A percentile compares a stretch with the other conserved stretches of the same genome.
phyloP scores from a whole-genome alignment of 1,284 basidiomycete genomes.

The Pholiota adiposa region DNA sequence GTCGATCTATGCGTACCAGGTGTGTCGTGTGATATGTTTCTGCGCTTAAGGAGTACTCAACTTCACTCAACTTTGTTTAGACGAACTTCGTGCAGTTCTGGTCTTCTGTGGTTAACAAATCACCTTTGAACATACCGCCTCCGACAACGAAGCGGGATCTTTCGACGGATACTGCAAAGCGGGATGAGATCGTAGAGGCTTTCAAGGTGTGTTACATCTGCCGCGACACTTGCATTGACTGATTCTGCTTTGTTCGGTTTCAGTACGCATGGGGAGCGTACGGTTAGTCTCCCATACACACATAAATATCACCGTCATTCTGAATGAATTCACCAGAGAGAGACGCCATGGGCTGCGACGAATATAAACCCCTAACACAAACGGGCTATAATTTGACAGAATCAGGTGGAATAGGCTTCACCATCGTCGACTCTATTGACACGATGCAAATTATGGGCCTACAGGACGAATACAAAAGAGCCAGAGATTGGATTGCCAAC shows the following conservation, averaged over 20 bases:
- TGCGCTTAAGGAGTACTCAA: background rate
- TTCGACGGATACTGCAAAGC: conserved; percentile 41
- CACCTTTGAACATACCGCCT: conserved; percentile 6
- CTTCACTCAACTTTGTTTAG: conserved; percentile 8
- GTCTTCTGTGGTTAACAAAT: background rate
- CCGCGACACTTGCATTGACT: background rate
- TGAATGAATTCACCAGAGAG: conserved; percentile 53
- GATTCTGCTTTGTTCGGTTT: background rate
- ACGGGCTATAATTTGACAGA: conserved; percentile 74
- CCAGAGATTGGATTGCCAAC: conserved; percentile 77
- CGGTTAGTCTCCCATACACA: conserved; percentile 45
- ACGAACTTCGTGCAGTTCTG: conserved; percentile 13
- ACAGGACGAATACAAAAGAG: conserved; percentile 76
- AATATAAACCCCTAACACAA: conserved; percentile 81
- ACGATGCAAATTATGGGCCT: conserved; percentile 88
- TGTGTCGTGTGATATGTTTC: conserved; percentile 1
- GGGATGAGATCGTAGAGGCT: conserved; percentile 75
- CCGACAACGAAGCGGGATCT: conserved; percentile 7
- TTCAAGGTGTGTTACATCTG: conserved; percentile 66
- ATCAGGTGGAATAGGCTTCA: conserved; percentile 82
- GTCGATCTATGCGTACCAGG: conserved; percentile 25
- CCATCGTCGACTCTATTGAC: conserved; percentile 81
- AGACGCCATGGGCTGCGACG: conserved; percentile 86
- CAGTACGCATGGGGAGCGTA: conserved; percentile 86
- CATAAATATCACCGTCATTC: background rate